These are phyloP conservation scores for Aspergillus steynii DNA, from an alignment of 495 filamentous ascomycete species.

Conservation along the genomic window DNA sequence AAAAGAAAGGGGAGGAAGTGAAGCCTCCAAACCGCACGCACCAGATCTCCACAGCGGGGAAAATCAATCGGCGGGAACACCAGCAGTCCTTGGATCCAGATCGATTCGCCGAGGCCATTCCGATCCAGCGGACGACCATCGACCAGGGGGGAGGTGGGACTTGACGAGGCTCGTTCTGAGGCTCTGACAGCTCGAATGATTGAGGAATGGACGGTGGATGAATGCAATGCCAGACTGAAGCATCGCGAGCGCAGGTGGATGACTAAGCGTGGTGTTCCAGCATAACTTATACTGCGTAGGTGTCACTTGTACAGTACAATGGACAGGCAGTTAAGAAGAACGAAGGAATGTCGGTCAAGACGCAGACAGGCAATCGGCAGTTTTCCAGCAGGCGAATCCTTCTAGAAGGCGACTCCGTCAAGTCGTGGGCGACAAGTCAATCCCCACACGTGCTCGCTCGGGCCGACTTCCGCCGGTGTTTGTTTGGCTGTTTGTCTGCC, in stretches of 20 bases:
- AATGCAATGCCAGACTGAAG: neutral
- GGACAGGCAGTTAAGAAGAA: too few species aligned
- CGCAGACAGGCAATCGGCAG: too few species aligned
- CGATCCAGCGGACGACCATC: neutral
- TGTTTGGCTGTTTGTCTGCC: neutral
- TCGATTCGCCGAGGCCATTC: neutral
- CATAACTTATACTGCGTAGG: too few species aligned
- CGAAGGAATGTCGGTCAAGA: too few species aligned
- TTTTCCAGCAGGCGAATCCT: neutral
- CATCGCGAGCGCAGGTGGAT: neutral
- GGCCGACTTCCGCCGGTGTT: neutral
- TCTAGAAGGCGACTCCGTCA: neutral
- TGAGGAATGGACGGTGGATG: neutral
- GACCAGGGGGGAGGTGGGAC: neutral
- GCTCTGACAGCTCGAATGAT: neutral
- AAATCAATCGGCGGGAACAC: neutral
- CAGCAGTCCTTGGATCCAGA: neutral
- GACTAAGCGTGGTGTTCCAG: neutral
- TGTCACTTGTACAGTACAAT: too few species aligned
- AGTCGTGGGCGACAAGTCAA: too few species aligned
- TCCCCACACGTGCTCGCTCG: neutral
- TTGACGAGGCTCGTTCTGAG: neutral
- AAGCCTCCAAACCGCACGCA: slow-evolving; percentile 10
- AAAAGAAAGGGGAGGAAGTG: slow-evolving; percentile 14
- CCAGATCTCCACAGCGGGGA: slow-evolving; percentile 39